Percentiles rank a stretch among this genome's conserved stretches.
Conservation (phyloP, 345 rosid genomes). For the Nephelium lappaceum region DNA sequence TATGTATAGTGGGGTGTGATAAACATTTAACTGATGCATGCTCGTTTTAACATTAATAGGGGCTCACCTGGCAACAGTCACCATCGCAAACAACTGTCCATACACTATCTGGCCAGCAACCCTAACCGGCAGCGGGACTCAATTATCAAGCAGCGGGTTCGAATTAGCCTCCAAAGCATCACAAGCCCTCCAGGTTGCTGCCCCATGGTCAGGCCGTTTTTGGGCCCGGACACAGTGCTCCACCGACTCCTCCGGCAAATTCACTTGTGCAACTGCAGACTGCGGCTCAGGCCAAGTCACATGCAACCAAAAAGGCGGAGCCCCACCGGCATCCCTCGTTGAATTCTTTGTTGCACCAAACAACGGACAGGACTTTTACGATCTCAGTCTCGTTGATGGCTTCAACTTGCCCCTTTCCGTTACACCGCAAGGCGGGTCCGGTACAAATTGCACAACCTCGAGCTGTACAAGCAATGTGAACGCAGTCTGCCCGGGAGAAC, state of each 20-base stretch:
- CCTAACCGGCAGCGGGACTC: slow-evolving; percentile 20
- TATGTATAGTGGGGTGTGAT: too few relatives aligned
- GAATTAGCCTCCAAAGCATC: slow-evolving; percentile 38
- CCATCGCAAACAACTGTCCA: slow-evolving; percentile 50
- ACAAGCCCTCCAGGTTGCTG: slow-evolving; percentile 8
- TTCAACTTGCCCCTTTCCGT: slow-evolving; percentile 44
- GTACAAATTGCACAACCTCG: slow-evolving; percentile 14
- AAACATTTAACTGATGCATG: too few relatives aligned
- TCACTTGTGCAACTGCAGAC: slow-evolving; percentile 47
- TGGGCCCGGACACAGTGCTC: slow-evolving; percentile 60
- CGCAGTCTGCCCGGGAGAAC: slow-evolving; percentile 44
- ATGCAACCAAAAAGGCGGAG: slow-evolving; percentile 38
- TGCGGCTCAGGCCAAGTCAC: slow-evolving; percentile 46
- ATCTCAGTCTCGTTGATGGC: slow-evolving; percentile 50
- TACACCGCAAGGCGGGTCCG: slow-evolving; percentile 33
- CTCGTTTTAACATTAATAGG: neutral
- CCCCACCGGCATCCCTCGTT: slow-evolving; percentile 42
- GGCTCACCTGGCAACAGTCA: slow-evolving; percentile 35
- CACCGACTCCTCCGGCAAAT: slow-evolving; percentile 28
- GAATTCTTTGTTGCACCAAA: slow-evolving; percentile 38
- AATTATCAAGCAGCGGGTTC: slow-evolving; percentile 51
- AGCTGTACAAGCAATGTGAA: slow-evolving; percentile 38
- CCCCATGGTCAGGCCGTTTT: slow-evolving; percentile 47
- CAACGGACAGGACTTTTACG: slow-evolving; percentile 42
- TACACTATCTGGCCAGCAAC: slow-evolving; percentile 55